Base-by-base conservation (phyloP, 495 filamentous ascomycete species). In the Hypoxylon fuscum region DNA sequence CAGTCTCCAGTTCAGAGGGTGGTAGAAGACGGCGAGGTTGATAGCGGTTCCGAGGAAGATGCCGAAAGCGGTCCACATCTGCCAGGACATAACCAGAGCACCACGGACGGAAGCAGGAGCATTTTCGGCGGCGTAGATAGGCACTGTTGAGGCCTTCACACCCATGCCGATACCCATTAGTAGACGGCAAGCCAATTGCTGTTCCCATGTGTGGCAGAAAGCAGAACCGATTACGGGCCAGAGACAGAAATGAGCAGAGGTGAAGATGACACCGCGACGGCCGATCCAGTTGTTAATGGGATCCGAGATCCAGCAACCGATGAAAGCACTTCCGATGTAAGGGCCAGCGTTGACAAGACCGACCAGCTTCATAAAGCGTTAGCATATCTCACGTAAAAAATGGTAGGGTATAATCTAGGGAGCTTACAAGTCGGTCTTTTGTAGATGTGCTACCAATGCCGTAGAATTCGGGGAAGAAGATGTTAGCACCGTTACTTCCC, bases 61-160 rank as follows among this genome's bases (percentile, higher is more conserved):
- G 34, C 90, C 90, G 57, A 93, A 93, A 1, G 90, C 90, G 6
- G 89, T 92, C 90, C 90, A 93, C 71, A 93, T 78, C 64, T 96
- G 91, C 90, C 90, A 94, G 12, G 77, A 83, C 90, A 96, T 94
- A 32, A 91, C 88, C n/a, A 96, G 74, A 6, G 84, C 89, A 42
- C 91, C 91, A 62, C 91, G 82, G 49, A 96, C 88, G 17, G 77
- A 70, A 12, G 91, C 86, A 0, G 91, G 91, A 9, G 83, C 78
- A 70, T 88, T 92, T 66, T 96, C 91, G 2, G 90, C 90, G 2
- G 89, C 86, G 65, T 84, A 93, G 21, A 96, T 84, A 6, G 91
- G 89, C 12, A 92, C 87, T 34, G 79, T 83, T 5, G 75, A 77
- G 5, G 79, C 83, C 60, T 87, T 87, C 10, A 76, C 68, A 35